Conservation (phyloP, 1,284 basidiomycete genomes). For the Omphalotus olearius region DNA sequence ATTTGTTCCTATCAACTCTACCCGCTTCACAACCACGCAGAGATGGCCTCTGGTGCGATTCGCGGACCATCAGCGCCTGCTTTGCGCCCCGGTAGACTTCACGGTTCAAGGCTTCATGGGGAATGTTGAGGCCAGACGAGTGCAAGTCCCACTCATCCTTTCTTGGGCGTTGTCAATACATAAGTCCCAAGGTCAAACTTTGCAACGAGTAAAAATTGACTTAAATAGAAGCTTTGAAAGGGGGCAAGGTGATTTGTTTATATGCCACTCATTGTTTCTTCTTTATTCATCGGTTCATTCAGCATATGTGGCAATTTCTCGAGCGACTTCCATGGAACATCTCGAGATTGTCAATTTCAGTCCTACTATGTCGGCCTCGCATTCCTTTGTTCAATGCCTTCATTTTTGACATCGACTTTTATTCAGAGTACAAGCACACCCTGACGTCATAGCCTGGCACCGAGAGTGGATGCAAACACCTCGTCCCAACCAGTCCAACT, state of each 20-base stretch:
- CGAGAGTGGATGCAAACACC: constrained; percentile 2
- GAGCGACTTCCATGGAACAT: constrained; percentile 81
- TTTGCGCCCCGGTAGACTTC: constrained; percentile 53
- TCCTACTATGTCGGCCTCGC: constrained; percentile 55
- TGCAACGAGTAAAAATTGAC: constrained; percentile 74
- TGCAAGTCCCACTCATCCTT: constrained; percentile 59
- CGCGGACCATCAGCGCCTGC: constrained; percentile 34
- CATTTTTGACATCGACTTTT: constrained; percentile 3
- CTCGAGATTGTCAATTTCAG: constrained; percentile 84
- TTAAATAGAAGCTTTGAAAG: constrained; percentile 72
- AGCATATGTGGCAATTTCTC: constrained; percentile 92
- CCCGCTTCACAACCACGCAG: background rate
- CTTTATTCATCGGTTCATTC: constrained; percentile 19
- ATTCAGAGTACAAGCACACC: constrained; percentile 39
- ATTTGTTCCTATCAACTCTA: background rate
- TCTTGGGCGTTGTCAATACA: constrained; percentile 82
- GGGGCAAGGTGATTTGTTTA: constrained; percentile 53
- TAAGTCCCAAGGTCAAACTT: constrained; percentile 83
- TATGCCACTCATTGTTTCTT: background rate
- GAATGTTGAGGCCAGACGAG: constrained; percentile 26
- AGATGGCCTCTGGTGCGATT: constrained; percentile 57
- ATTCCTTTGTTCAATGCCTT: background rate
- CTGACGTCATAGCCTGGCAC: constrained; percentile 36
- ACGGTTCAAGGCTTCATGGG: constrained; percentile 40
- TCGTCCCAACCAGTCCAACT: background rate